Percentiles rank a stretch among this genome's conserved stretches.
Conservation (phyloP, 768 basidiomycete species). For the Podaxis rugospora region DNA sequence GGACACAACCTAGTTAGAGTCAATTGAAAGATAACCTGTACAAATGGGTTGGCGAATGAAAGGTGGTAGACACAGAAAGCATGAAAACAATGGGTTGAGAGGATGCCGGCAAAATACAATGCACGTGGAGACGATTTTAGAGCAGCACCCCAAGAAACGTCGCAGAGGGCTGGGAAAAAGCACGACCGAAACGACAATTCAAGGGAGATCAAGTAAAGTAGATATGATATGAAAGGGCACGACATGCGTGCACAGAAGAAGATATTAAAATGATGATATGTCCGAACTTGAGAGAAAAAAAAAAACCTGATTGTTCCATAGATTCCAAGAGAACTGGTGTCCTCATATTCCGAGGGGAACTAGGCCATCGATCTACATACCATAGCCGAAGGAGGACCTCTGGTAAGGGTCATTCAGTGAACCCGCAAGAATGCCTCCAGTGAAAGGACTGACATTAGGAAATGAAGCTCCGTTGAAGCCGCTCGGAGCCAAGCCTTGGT, state of each 20-base stretch:
- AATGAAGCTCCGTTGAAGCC: slow-evolving; percentile 58
- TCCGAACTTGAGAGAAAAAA: slow-evolving; percentile 23
- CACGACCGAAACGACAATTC: slow-evolving; percentile 38
- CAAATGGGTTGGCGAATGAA: slow-evolving; percentile 45
- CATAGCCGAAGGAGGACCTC: slow-evolving; percentile 68
- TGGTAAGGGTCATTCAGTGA: slow-evolving; percentile 75
- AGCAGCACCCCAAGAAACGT: slow-evolving; percentile 29
- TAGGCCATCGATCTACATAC: slow-evolving; percentile 54
- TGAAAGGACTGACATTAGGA: slow-evolving; percentile 42
- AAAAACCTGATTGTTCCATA: slow-evolving; percentile 15
- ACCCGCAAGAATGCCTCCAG: slow-evolving; percentile 48
- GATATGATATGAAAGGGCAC: slow-evolving; percentile 33
- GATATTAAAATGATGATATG: slow-evolving; percentile 38
- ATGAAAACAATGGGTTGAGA: slow-evolving; percentile 50
- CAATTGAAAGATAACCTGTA: slow-evolving; percentile 52
- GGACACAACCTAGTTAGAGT: slow-evolving; percentile 49
- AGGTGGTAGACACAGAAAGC: slow-evolving; percentile 42
- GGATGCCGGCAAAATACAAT: slow-evolving; percentile 74
- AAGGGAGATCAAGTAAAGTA: slow-evolving; percentile 35
- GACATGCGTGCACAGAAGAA: slow-evolving; percentile 17
- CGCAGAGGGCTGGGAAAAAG: slow-evolving; percentile 31
- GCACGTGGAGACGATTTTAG: slow-evolving; percentile 44
- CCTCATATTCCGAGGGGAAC: slow-evolving; percentile 20
- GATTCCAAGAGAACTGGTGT: slow-evolving; percentile 18
- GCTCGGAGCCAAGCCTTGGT: slow-evolving; percentile 55